These are phyloP conservation scores for Gracilaria vermiculophylla DNA, from an alignment of 23 red algal genomes.

Conservation along the genomic window DNA sequence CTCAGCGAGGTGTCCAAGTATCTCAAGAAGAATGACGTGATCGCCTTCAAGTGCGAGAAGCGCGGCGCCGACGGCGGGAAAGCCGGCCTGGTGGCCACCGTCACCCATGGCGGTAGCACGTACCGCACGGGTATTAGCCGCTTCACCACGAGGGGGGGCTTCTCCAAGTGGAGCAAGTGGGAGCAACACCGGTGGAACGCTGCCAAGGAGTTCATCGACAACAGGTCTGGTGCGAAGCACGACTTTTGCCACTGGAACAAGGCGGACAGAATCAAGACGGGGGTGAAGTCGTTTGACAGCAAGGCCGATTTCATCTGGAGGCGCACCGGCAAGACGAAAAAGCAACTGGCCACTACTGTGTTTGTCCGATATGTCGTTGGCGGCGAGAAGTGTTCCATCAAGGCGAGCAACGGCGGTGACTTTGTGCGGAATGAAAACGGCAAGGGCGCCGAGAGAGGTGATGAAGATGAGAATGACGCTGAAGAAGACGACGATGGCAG, in stretches of 20 bases:
- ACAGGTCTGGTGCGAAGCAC: neutral
- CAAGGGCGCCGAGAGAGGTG: neutral
- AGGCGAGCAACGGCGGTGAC: neutral
- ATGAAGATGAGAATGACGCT: neutral
- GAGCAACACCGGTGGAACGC: neutral
- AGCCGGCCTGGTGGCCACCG: neutral
- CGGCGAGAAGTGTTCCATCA: neutral
- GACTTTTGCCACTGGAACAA: slow-evolving; percentile 1
- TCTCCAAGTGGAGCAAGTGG: neutral
- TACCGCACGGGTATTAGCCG: neutral
- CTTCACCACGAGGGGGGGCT: neutral
- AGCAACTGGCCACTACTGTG: neutral
- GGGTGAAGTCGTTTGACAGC: neutral
- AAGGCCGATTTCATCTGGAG: neutral
- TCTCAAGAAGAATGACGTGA: slow-evolving; percentile 4
- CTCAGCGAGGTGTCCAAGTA: neutral
- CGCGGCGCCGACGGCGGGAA: neutral
- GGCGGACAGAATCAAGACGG: neutral
- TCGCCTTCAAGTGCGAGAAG: neutral
- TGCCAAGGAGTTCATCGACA: neutral
- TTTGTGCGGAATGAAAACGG: neutral
- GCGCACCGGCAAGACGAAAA: neutral
- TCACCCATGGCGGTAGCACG: neutral
- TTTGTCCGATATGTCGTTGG: neutral
- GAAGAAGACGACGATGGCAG: neutral